Conservation (phyloP, 805 yeast genomes). For the Metschnikowia hibisci region DNA sequence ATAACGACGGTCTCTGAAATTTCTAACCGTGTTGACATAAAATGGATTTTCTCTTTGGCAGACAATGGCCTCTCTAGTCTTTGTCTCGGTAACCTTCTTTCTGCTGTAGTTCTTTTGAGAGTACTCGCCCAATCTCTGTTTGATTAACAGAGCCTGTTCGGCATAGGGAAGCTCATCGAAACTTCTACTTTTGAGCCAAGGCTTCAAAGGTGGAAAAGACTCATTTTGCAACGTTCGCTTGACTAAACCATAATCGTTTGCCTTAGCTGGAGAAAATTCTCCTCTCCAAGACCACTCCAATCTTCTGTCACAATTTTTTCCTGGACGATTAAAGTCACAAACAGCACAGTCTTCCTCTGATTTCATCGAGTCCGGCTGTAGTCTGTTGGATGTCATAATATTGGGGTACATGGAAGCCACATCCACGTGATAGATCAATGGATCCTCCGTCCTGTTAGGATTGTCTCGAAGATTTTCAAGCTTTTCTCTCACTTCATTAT, state of each 20-base stretch:
- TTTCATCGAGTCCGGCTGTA: conserved; percentile 98
- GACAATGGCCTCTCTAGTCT: conserved; percentile 87
- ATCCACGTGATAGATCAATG: conserved; percentile 93
- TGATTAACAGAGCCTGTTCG: conserved; percentile 74
- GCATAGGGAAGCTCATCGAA: conserved; percentile 74
- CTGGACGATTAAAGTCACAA: conserved; percentile 95
- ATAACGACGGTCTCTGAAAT: conserved; percentile 92
- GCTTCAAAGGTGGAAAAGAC: conserved; percentile 59
- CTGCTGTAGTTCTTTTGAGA: conserved; percentile 82
- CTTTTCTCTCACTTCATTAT: conserved; percentile 48
- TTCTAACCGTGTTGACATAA: conserved; percentile 89
- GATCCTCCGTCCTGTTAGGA: conserved; percentile 69
- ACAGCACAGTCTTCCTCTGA: conserved; percentile 93
- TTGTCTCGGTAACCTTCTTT: conserved; percentile 74
- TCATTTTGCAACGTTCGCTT: conserved; percentile 79
- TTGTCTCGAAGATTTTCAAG: conserved; percentile 56
- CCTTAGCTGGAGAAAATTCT: conserved; percentile 85
- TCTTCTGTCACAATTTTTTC: conserved; percentile 86
- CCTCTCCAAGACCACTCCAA: conserved; percentile 99
- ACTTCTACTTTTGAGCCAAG: conserved; percentile 53
- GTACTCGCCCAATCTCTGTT: conserved; percentile 76
- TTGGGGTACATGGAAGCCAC: conserved; percentile 99
- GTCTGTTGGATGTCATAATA: conserved; percentile 94
- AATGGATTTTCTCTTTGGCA: conserved; percentile 98
- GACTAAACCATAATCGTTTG: conserved; percentile 87